Evolutionary conservation across 2,329 filamentous ascomycete genomes (phyloP).

Genomic region (Sporothrix globosa): DNA sequence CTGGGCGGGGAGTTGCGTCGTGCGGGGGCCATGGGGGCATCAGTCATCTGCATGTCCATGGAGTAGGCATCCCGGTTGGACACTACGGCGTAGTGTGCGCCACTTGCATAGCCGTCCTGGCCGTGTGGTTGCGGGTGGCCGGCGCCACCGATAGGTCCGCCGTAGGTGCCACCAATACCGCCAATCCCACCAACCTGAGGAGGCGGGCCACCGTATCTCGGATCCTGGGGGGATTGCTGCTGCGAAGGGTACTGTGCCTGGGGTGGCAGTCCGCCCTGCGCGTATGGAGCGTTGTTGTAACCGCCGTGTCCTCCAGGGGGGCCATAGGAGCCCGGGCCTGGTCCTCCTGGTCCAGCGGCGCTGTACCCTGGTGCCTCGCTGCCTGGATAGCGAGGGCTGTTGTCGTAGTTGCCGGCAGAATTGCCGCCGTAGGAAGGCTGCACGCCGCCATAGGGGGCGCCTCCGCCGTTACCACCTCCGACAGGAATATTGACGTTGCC

Average conservation of each 20-base stretch:
- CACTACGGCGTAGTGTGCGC: conserved; percentile 32
- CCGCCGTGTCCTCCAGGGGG: conserved; percentile 27
- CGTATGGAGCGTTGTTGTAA: conserved; percentile 28
- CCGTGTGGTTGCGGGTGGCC: conserved; percentile 17
- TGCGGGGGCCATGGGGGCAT: conserved; percentile 26
- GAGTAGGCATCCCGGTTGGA: conserved; percentile 29
- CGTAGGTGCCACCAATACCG: conserved; percentile 16
- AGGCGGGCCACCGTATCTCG: conserved; percentile 30
- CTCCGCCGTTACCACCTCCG: conserved; percentile 13
- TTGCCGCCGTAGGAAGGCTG: conserved; percentile 30
- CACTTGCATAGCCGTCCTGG: conserved; percentile 33
- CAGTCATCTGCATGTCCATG: conserved; percentile 35
- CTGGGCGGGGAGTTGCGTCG: conserved; percentile 32
- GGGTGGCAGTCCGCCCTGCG: conserved; percentile 22
- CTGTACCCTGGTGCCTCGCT: conserved; percentile 55
- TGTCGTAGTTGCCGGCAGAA: conserved; percentile 40
- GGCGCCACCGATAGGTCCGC: background rate
- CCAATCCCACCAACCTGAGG: conserved; percentile 4
- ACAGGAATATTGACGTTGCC: conserved; percentile 34
- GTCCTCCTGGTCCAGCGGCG: conserved; percentile 37
- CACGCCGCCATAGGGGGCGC: conserved; percentile 21
- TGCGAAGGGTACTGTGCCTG: conserved; percentile 27
- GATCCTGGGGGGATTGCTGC: conserved; percentile 29
- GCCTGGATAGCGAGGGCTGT: conserved; percentile 56
- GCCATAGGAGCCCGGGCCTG: conserved; percentile 32